Percentiles rank a stretch among this genome's conserved stretches.
These are phyloP conservation scores for Suillus subluteus DNA, from an alignment of 768 basidiomycete genomes.

Conservation along the genomic window DNA sequence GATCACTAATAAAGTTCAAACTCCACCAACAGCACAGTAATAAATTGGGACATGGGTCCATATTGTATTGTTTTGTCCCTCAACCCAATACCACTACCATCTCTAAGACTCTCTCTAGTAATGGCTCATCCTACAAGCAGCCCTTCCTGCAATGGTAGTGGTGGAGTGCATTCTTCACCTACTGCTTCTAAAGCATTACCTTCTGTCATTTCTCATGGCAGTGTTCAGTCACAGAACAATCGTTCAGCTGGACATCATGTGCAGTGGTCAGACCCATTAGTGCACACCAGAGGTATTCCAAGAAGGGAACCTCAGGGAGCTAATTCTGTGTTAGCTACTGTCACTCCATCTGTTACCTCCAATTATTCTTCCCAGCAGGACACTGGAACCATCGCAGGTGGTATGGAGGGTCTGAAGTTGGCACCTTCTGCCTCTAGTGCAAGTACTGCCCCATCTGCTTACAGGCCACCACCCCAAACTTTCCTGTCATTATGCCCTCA, in stretches of 20 bases:
- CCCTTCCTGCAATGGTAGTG: neutral
- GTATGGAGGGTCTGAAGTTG: neutral
- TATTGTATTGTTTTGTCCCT: neutral
- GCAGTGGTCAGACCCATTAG: slow-evolving; percentile 12
- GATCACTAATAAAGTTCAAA: slow-evolving; percentile 6
- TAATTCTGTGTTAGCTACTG: neutral
- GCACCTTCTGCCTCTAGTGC: too few species aligned
- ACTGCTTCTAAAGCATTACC: too few species aligned
- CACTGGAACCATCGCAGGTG: neutral
- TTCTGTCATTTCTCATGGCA: neutral
- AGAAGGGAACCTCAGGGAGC: neutral
- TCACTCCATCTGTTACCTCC: too few species aligned
- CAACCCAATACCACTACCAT: neutral
- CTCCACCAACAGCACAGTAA: neutral
- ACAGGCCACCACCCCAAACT: neutral
- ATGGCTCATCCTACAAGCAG: slow-evolving; percentile 2
- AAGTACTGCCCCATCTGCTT: neutral
- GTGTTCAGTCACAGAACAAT: neutral
- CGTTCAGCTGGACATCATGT: neutral
- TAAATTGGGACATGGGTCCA: neutral
- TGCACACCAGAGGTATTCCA: neutral
- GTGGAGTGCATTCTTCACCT: neutral
- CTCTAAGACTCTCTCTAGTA: neutral
- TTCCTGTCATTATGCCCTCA: neutral
- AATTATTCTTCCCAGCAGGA: neutral